phyloP scores from a whole-genome alignment of 495 filamentous ascomycete genomes.

The Penicillium bialowiezense region DNA sequence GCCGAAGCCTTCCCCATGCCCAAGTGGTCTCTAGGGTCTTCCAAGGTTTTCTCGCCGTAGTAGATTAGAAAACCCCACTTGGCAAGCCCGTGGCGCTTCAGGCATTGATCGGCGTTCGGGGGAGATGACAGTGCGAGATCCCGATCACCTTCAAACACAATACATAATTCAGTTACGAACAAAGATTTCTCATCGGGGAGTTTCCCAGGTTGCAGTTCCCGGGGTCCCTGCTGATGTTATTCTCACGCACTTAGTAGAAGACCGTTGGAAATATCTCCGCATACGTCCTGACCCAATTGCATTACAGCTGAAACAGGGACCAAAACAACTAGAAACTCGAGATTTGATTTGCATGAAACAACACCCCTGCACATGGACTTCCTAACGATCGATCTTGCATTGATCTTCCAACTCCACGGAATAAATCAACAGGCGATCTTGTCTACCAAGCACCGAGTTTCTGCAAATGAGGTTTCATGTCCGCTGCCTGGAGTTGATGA shows the following conservation, averaged over 20 bases:
- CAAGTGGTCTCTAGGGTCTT: constrained; percentile 4
- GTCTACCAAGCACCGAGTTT: constrained; percentile 31
- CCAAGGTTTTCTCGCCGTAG: too few relatives aligned
- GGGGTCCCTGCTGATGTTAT: too few relatives aligned
- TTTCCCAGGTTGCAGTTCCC: too few relatives aligned
- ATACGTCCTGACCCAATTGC: constrained; percentile 1
- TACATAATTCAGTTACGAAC: too few relatives aligned
- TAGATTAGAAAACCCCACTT: neutral
- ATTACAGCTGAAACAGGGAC: constrained; percentile 8
- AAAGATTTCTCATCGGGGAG: too few relatives aligned
- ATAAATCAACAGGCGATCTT: neutral
- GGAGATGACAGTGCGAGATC: too few relatives aligned
- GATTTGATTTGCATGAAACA: too few relatives aligned
- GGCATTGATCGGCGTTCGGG: constrained; percentile 20
- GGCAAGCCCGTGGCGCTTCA: constrained; percentile 18
- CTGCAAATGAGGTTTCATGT: constrained; percentile 34
- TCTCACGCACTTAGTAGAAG: too few relatives aligned
- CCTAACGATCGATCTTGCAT: too few relatives aligned
- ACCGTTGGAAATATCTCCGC: too few relatives aligned
- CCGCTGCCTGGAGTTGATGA: constrained; percentile 33
- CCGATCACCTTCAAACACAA: too few relatives aligned
- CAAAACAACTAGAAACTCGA: neutral
- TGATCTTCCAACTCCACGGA: neutral
- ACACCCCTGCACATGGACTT: too few relatives aligned
- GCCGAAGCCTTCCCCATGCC: constrained; percentile 11